Percentiles rank a stretch among this genome's conserved stretches.
phyloP scores from a whole-genome alignment of 176 grass and related monocot genomes.

The Triticum urartu region DNA sequence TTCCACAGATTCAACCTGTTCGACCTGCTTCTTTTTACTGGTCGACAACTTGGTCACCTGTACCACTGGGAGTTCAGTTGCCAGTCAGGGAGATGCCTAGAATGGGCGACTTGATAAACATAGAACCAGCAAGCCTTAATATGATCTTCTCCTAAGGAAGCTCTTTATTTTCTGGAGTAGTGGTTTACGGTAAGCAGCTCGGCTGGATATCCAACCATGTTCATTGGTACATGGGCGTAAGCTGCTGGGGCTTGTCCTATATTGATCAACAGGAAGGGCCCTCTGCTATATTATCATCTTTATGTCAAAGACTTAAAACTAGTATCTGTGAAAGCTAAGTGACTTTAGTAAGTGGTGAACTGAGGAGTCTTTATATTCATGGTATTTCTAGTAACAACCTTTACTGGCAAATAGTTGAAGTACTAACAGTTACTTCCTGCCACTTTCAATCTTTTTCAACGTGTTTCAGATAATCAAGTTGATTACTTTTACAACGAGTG shows the following conservation, averaged over 20 bases:
- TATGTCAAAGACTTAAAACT: not conserved
- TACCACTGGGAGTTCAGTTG: not conserved
- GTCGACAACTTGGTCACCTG: not conserved
- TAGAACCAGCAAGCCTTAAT: not conserved
- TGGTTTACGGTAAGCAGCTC: not conserved
- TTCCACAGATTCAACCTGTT: not conserved
- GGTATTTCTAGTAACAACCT: not conserved
- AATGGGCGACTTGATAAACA: not conserved
- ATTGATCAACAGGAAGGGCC: not conserved
- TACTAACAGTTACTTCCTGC: not conserved
- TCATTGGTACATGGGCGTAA: not conserved
- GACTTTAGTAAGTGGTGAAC: not conserved
- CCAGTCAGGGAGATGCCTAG: slow-evolving; percentile 1
- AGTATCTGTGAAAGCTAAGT: not conserved
- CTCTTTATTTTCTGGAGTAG: not conserved
- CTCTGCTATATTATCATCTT: not conserved
- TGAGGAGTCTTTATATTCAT: not conserved
- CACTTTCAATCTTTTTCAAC: slow-evolving; percentile 10
- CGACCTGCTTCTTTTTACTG: not conserved
- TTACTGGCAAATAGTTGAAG: not conserved
- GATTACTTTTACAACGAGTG: slow-evolving; percentile 84
- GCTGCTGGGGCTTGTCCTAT: not conserved
- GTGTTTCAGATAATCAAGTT: slow-evolving; percentile 83
- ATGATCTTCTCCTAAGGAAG: not conserved
- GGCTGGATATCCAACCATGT: slow-evolving; percentile 7